phyloP scores from a whole-genome alignment of 2,329 filamentous ascomycete species.

The Ophiocordyceps camponoti-leonardi region DNA sequence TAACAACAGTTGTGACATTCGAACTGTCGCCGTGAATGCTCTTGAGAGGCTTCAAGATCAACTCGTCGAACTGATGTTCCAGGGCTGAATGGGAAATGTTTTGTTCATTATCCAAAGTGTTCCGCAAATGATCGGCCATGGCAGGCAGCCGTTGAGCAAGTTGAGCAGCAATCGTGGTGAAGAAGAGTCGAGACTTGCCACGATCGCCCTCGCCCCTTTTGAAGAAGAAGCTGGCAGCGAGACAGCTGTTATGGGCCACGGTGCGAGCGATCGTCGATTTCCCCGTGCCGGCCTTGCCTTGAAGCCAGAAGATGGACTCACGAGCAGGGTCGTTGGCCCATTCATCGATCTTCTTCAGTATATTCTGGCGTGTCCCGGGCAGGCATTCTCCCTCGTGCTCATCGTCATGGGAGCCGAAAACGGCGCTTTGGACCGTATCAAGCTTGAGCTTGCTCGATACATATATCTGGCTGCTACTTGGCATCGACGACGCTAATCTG shows the following conservation, averaged over 20 bases:
- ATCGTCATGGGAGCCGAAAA: neutral
- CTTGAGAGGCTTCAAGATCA: constrained; percentile 2
- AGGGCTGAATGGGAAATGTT: neutral
- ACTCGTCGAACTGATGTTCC: constrained; percentile 3
- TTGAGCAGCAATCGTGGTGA: constrained; percentile 21
- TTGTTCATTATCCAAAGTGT: constrained; percentile 1
- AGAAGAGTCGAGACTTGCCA: constrained; percentile 15
- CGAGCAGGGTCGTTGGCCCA: neutral
- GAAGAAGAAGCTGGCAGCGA: constrained; percentile 25
- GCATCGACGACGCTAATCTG: neutral
- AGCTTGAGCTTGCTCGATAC: neutral
- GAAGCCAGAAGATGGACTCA: constrained; percentile 3
- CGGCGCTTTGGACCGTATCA: neutral
- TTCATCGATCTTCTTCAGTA: constrained; percentile 1
- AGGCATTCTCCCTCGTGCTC: neutral
- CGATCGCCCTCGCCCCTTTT: constrained; percentile 18
- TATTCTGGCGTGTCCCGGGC: neutral
- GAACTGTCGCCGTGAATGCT: fast-evolving
- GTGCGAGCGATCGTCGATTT: constrained; percentile 7
- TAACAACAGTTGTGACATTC: constrained; percentile 9
- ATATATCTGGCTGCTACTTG: neutral
- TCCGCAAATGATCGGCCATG: constrained; percentile 4
- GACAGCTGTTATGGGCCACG: neutral
- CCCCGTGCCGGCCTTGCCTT: constrained; percentile 6
- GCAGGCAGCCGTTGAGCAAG: constrained; percentile 10